These are phyloP conservation scores for Backusella circina DNA, from an alignment of 192 early-diverging fungal species.

Conservation along the genomic window DNA sequence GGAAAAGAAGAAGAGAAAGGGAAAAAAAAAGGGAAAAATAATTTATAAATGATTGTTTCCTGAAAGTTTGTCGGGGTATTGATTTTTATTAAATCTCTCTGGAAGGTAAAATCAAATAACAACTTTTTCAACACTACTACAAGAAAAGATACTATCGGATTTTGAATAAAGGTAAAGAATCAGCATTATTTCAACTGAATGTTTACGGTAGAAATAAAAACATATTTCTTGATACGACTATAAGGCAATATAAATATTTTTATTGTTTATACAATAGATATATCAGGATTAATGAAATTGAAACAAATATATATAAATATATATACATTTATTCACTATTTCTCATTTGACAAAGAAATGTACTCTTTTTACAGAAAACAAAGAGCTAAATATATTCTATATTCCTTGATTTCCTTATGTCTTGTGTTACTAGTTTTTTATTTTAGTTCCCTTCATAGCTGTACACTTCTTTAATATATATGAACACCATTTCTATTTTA, in stretches of 20 bases:
- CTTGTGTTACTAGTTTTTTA: neutral
- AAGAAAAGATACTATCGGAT: neutral
- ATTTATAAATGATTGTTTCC: neutral
- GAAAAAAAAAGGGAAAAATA: neutral
- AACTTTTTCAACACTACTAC: neutral
- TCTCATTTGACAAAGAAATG: neutral
- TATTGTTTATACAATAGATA: neutral
- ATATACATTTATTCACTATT: neutral
- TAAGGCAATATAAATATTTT: neutral
- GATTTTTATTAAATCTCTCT: neutral
- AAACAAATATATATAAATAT: neutral
- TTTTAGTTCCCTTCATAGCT: neutral
- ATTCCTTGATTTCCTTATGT: neutral
- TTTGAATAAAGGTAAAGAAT: neutral
- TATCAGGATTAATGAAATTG: neutral
- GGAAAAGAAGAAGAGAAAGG: neutral
- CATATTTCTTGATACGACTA: neutral
- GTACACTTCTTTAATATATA: neutral
- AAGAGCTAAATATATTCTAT: neutral
- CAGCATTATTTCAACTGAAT: neutral
- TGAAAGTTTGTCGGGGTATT: constrained; percentile 1
- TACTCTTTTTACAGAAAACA: neutral
- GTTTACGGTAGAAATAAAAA: neutral
- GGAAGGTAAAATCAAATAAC: neutral
- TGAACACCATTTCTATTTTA: neutral